These are phyloP conservation scores for Pichia membranifaciens DNA, from an alignment of 805 yeast species.

Conservation along the genomic window DNA sequence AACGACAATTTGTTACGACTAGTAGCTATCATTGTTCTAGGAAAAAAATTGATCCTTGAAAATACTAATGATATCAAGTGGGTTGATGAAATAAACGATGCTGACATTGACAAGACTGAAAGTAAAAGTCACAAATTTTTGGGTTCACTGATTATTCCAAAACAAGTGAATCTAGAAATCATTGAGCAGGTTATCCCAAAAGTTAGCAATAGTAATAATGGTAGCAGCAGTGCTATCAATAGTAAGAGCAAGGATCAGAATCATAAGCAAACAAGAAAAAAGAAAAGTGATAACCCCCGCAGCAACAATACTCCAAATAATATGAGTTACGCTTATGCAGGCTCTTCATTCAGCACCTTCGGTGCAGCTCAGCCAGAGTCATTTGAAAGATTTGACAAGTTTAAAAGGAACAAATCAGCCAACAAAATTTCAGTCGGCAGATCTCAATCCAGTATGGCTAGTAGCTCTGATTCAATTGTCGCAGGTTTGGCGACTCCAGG, in stretches of 20 bases:
- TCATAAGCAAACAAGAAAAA: conserved; percentile 2
- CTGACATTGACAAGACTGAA: background rate
- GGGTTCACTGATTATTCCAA: conserved; percentile 1
- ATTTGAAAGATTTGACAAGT: conserved; percentile 12
- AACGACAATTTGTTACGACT: conserved; percentile 32
- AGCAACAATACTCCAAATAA: background rate
- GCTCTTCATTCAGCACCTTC: conserved; percentile 15
- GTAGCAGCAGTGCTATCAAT: background rate
- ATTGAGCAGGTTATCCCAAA: background rate
- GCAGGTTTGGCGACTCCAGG: too few species aligned
- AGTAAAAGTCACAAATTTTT: background rate
- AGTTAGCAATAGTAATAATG: background rate
- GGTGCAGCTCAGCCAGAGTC: conserved; percentile 11
- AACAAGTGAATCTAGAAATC: conserved; percentile 2
- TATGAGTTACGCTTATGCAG: conserved; percentile 10
- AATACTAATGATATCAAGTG: conserved; percentile 27
- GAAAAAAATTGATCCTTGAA: conserved; percentile 24
- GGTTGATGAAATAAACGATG: background rate
- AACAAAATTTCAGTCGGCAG: conserved; percentile 1
- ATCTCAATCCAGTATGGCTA: conserved; percentile 1
- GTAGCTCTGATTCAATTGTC: background rate
- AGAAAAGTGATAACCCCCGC: background rate
- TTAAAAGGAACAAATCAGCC: conserved; percentile 6
- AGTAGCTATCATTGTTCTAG: conserved; percentile 30
- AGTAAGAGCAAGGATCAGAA: background rate